Evolutionary conservation across 2,329 filamentous ascomycete genomes (phyloP), one percentile per base, ranked within the genome.

Genomic region (Aspergillus eucalypticola): DNA sequence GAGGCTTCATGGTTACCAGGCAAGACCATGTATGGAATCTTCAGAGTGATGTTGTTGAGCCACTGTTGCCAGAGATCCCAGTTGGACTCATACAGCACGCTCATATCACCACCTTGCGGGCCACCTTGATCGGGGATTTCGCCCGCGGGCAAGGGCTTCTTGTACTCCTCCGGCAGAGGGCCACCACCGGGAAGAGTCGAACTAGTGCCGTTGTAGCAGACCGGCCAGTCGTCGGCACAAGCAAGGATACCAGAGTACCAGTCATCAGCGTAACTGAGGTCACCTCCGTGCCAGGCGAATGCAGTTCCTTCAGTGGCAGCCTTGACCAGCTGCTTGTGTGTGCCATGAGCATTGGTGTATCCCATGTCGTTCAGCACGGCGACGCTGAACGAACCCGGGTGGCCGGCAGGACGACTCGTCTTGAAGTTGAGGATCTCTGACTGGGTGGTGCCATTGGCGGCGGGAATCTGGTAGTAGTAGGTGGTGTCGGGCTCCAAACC

Each of bases 321-420:
- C 39, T 77, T 64, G 38, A 66, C 67, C 13, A 84, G 71, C 48
- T 82, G 73, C 62, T 77, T 73, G 69, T 77, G 77, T 1, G 82
- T 83, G 15, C 82, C 82, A 1, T 73, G 68, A 17, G 81, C 82
- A 54, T 83, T 83, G 48, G 80, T 83, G 70, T 83, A 83, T 7
- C 82, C 82, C 82, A 84, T 83, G 61, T 84, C 82, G 61, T 82
- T 82, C 41, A 84, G 62, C 2, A 84, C 77, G 19, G 79, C 81
- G 13, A 83, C 70, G 5, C 72, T 75, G 67, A 84, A 83, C 10
- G 73, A 65, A 5, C 66, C 72, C 0, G 63, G 59, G 60, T 81
- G 76, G 53, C 82, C 82, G 25, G 79, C 75, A 7, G 73, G 74
- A 2, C 73, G 76, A 21, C 79, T 77, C 2, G 81, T 83, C 19